phyloP scores from a whole-genome alignment of 768 basidiomycete species.

The Naematelia aurantialba region DNA sequence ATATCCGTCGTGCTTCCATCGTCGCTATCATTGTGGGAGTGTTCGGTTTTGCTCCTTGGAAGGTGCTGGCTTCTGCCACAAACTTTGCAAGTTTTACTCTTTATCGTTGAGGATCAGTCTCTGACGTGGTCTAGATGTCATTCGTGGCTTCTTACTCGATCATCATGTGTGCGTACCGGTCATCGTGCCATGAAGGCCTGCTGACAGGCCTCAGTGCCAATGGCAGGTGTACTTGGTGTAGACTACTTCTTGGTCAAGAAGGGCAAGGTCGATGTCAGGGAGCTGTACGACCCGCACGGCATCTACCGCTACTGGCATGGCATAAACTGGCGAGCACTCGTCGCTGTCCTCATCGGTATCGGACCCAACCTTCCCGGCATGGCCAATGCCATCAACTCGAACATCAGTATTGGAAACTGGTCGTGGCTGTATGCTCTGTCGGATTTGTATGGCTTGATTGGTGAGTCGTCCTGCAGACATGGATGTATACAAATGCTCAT shows the following conservation, averaged over 20 bases:
- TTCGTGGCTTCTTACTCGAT: too few relatives aligned
- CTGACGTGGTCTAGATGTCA: too few relatives aligned
- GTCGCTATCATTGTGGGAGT: too few relatives aligned
- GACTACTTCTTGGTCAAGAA: constrained; percentile 37
- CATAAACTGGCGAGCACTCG: constrained; percentile 38
- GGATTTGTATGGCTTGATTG: too few relatives aligned
- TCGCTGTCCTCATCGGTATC: constrained; percentile 36
- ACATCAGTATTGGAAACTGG: constrained; percentile 26
- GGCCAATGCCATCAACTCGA: constrained; percentile 35
- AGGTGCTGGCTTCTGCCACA: constrained; percentile 29
- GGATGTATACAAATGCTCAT: too few relatives aligned
- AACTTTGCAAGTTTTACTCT: constrained; percentile 36
- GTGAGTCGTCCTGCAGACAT: too few relatives aligned
- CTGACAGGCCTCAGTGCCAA: constrained; percentile 40
- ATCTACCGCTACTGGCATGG: constrained; percentile 38
- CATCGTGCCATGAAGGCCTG: constrained; percentile 33
- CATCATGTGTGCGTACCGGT: too few relatives aligned
- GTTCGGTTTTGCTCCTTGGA: too few relatives aligned
- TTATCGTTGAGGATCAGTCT: too few relatives aligned
- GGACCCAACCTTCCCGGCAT: constrained; percentile 43
- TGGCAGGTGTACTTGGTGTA: constrained; percentile 32
- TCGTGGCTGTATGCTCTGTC: too few relatives aligned
- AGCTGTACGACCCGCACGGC: constrained; percentile 32
- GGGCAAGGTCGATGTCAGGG: constrained; percentile 27
- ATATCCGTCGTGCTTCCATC: too few relatives aligned